Conservation (phyloP, 768 basidiomycete genomes). For the Hypholoma sublateritium region DNA sequence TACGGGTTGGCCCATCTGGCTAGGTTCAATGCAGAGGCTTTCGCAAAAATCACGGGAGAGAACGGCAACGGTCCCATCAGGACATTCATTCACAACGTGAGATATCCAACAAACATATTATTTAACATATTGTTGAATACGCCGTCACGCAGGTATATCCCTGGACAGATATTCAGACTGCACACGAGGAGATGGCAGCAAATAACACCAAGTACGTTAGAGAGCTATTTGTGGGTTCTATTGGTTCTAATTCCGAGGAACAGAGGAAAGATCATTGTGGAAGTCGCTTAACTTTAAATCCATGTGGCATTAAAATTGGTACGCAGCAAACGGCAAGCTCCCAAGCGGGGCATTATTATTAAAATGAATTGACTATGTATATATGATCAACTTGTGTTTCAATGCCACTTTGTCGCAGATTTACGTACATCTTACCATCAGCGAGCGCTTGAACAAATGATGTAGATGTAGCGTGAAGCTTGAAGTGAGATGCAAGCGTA, state of each 20-base stretch:
- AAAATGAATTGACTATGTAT: too few relatives aligned
- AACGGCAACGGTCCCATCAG: conserved; percentile 61
- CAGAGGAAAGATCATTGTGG: conserved; percentile 50
- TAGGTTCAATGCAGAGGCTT: conserved; percentile 56
- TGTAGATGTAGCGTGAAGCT: too few relatives aligned
- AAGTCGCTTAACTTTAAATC: conserved; percentile 28
- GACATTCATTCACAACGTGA: conserved; percentile 77
- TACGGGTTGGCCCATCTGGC: conserved; percentile 3
- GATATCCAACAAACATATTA: neutral
- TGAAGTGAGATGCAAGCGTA: too few relatives aligned
- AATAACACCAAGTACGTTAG: conserved; percentile 50
- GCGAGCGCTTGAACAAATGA: too few relatives aligned
- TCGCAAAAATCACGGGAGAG: conserved; percentile 58
- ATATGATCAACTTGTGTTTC: too few relatives aligned
- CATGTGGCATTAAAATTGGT: too few relatives aligned
- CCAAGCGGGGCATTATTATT: too few relatives aligned
- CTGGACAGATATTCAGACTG: conserved; percentile 77
- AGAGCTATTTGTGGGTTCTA: conserved; percentile 2
- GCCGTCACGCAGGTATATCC: conserved; percentile 59
- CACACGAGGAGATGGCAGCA: conserved; percentile 82
- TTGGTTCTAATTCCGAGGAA: conserved; percentile 1
- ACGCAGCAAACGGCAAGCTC: too few relatives aligned
- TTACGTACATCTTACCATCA: too few relatives aligned
- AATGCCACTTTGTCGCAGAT: too few relatives aligned
- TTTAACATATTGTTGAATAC: neutral